Evolutionary conservation across 2,329 filamentous ascomycete genomes (phyloP), one percentile per base, ranked within the genome.

Genomic region (Stemphylium beticola): DNA sequence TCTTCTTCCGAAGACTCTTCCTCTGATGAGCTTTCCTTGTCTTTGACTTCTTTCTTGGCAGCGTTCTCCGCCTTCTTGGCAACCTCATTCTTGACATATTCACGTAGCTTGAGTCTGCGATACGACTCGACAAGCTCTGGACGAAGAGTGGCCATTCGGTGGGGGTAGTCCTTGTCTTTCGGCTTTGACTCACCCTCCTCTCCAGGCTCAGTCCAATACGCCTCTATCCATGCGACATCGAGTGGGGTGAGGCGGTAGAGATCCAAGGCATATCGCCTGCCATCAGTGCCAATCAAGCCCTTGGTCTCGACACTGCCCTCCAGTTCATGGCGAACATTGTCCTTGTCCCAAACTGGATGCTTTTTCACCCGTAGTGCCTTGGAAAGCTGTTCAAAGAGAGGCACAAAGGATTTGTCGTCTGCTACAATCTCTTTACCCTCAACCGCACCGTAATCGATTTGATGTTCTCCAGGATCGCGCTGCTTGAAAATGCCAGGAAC

Each of bases 401-500:
- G 81, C 0, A 87, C 86, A 68, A 99, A 99, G 17, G 88, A 87
- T 72, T 96, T 88, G 70, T 98, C 92, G 11, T 91, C 90, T 0
- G 95, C 93, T 46, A 99, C 91, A 22, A 96, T 85, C 64, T 99
- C 95, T 78, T 96, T 96, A 63, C 96, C 95, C 74, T 99, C 95
- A 29, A 98, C 95, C 63, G 93, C 95, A 72, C 95, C 95, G 71
- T 99, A 99, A 75, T 99, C 95, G 66, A 99, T 98, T 77, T 98
- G 95, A 77, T 96, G 95, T 84, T 99, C 95, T 47, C 93, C 95
- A 26, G 93, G 92, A 70, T 98, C 95, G 32, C 93, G 88, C 79
- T 98, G 95, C 81, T 97, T 98, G 84, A 99, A 99, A 70, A 99
- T 99, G 55, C 95, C 96, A 4, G 95, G 95, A 15, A 99, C 95